Evolutionary conservation across 805 yeast genomes (phyloP).

Genomic region (Lipomyces orientalis): DNA sequence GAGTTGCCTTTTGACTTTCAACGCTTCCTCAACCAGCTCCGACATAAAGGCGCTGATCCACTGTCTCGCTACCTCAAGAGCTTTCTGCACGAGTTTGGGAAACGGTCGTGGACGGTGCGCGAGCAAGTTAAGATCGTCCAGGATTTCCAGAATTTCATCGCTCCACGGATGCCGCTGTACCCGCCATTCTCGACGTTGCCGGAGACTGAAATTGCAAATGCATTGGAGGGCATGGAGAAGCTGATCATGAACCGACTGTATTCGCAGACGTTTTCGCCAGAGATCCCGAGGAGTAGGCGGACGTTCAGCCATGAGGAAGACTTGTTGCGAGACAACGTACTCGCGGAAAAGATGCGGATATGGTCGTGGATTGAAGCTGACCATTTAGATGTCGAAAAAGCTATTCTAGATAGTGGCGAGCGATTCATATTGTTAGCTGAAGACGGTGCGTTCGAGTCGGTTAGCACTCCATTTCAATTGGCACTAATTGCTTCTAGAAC

Average conservation of each 20-base stretch:
- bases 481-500: slow-evolving; percentile 51
- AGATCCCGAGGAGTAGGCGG: slow-evolving; percentile 53
- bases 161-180: slow-evolving; percentile 60
- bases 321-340: slow-evolving; percentile 60
- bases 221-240: slow-evolving; percentile 91
- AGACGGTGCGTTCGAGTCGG: slow-evolving; percentile 35
- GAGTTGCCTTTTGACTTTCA: slow-evolving; percentile 77
- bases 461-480: too few relatives aligned
- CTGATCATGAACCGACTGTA: slow-evolving; percentile 87
- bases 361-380: slow-evolving; percentile 74
- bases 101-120: slow-evolving; percentile 68
- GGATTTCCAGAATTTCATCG: slow-evolving; percentile 66
- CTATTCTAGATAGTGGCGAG: slow-evolving; percentile 55
- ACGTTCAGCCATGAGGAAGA: slow-evolving; percentile 68
- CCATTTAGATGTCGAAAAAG: slow-evolving; percentile 76
- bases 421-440: slow-evolving; percentile 71
- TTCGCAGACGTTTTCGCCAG: slow-evolving; percentile 79
- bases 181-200: slow-evolving; percentile 79
- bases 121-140: slow-evolving; percentile 79
- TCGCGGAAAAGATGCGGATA: slow-evolving; percentile 60
- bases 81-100: slow-evolving; percentile 76
- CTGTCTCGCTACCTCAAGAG: slow-evolving; percentile 76
- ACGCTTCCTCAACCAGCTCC: slow-evolving; percentile 71
- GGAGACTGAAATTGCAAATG: slow-evolving; percentile 65
- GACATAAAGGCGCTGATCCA: slow-evolving; percentile 82